phyloP scores from a whole-genome alignment of 2,329 filamentous ascomycete species.

The Aspergillus hortae region DNA sequence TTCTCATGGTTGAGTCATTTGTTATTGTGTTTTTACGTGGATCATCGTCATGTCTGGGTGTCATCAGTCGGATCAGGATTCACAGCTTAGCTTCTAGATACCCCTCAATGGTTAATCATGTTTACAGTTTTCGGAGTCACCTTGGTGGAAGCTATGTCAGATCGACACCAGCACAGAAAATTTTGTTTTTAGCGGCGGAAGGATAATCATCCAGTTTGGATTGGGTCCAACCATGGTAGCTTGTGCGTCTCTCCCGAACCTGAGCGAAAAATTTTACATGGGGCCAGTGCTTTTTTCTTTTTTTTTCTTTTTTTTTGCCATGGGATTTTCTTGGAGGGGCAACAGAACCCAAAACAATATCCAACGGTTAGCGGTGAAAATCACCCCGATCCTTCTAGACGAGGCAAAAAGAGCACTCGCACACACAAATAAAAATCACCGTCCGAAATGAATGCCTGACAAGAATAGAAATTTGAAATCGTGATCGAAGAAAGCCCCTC shows the following conservation, averaged over 20 bases:
- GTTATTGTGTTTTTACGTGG: not conserved
- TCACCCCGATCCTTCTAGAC: not conserved
- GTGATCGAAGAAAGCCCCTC: too few relatives aligned
- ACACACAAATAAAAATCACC: too few relatives aligned
- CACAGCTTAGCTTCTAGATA: constrained; percentile 6
- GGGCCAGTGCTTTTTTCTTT: not conserved
- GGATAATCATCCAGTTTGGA: constrained; percentile 11
- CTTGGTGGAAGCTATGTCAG: constrained; percentile 7
- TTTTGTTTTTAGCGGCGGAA: constrained; percentile 10
- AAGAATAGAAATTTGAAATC: too few relatives aligned
- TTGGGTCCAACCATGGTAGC: constrained; percentile 13
- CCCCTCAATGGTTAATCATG: constrained; percentile 7
- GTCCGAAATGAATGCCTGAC: too few relatives aligned
- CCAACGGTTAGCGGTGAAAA: not conserved
- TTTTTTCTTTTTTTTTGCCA: not conserved
- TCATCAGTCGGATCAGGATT: not conserved
- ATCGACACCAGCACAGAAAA: constrained; percentile 3
- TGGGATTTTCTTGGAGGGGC: constrained; percentile 3
- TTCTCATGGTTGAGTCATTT: not conserved
- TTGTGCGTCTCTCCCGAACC: constrained; percentile 8
- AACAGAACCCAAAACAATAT: not conserved
- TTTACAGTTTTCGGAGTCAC: not conserved
- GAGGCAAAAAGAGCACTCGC: too few relatives aligned
- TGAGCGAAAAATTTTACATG: not conserved
- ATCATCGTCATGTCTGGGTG: too few relatives aligned